Percentiles rank a stretch among this genome's conserved stretches.
Conservation (phyloP, 371 early-diverging fungal genomes). For the Mucor velutinosus region DNA sequence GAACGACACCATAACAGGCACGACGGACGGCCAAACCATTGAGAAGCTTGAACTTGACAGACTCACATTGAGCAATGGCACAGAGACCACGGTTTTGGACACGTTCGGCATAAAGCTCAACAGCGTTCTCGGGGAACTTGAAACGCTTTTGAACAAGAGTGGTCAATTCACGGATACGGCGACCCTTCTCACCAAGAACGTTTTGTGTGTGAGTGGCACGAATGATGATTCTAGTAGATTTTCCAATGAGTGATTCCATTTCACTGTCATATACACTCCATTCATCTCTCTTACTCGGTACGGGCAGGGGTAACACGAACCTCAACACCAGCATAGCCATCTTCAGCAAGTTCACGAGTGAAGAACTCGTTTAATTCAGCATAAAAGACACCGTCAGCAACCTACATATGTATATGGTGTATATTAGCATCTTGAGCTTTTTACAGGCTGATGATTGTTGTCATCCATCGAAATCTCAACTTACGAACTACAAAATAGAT, state of each 20-base stretch:
- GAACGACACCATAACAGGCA: conserved; percentile 98
- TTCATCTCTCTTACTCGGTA: conserved; percentile 85
- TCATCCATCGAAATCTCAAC: conserved; percentile 1
- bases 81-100: too few species aligned
- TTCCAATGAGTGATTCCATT: background rate
- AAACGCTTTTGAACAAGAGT: too few species aligned
- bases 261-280: background rate
- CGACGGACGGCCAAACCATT: conserved; percentile 97
- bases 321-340: conserved; percentile 98
- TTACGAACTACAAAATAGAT: conserved; percentile 17
- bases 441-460: background rate
- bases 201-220: too few species aligned
- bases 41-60: conserved; percentile 97
- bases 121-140: too few species aligned
- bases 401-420: conserved; percentile 22
- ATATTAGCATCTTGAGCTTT: background rate
- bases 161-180: too few species aligned
- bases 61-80: conserved; percentile 99
- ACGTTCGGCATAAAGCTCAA: too few species aligned
- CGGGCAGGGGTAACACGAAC: conserved; percentile 98
- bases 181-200: too few species aligned
- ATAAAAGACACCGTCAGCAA: too few species aligned
- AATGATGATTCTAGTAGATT: too few species aligned
- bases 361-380: too few species aligned
- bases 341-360: too few species aligned